Conservation (phyloP, 345 rosid genomes). For the Pelargonium nanum region DNA sequence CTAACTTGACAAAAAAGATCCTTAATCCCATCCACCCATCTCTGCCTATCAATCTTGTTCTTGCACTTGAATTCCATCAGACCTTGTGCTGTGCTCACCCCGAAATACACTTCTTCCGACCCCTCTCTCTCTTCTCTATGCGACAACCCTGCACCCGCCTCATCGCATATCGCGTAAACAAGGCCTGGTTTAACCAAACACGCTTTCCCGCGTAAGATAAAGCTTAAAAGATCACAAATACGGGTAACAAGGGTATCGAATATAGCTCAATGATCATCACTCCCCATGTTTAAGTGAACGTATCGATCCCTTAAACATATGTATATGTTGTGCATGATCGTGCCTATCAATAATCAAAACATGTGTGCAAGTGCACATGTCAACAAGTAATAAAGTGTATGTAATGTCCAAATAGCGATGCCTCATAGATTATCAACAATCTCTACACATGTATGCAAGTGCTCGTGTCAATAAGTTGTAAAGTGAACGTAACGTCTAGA, state of each 20-base stretch:
- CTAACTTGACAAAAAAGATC: conserved; percentile 59
- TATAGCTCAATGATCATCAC: background rate
- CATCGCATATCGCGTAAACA: conserved; percentile 75
- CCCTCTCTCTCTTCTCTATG: conserved; percentile 68
- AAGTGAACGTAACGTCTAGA: too few relatives aligned
- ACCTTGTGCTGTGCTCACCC: conserved; percentile 88
- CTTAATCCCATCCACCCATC: conserved; percentile 72
- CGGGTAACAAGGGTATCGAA: too few relatives aligned
- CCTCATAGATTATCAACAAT: too few relatives aligned
- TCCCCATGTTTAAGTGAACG: background rate
- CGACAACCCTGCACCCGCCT: conserved; percentile 81
- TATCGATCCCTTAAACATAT: background rate
- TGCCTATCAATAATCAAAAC: too few relatives aligned
- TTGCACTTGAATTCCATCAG: conserved; percentile 87
- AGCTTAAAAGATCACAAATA: too few relatives aligned
- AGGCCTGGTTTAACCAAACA: conserved; percentile 29
- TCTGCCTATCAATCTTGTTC: conserved; percentile 71
- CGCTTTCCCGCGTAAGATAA: too few relatives aligned
- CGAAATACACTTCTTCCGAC: conserved; percentile 67
- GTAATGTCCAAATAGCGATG: too few relatives aligned
- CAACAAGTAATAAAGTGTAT: too few relatives aligned
- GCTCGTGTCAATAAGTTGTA: too few relatives aligned
- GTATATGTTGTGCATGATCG: too few relatives aligned
- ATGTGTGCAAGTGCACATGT: too few relatives aligned
- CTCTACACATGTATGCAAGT: too few relatives aligned